Evolutionary conservation across 495 filamentous ascomycete genomes (phyloP), one percentile per base, ranked within the genome.

Genomic region (Polyplosphaeria fusca): DNA sequence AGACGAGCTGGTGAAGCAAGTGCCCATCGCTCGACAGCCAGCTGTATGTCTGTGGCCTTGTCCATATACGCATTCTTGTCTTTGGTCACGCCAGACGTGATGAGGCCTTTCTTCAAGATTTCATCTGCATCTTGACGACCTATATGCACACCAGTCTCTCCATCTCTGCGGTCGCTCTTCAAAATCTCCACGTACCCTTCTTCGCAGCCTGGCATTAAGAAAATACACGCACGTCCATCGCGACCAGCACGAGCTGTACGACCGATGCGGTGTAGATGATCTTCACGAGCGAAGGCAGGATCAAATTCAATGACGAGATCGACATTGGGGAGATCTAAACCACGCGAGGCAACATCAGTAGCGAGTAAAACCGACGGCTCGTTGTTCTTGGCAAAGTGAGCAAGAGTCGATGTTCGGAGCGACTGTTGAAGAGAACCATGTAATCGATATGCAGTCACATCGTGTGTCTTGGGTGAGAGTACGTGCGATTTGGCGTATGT

Each of bases 221-320:
- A 96, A 47, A 96, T 84, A 0, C 85, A 73, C 0, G 93, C 90
- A 46, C 88, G 84, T n/a, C 93, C 93, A 39, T 89, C 79, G 2
- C 87, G 87, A 18, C 93, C 93, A 0, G 94, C 86, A 74, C 93
- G 86, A 5, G 93, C 93, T 16, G 93, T 98, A 67, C 93, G 88
- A 38, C 93, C 93, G 56, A 97, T 87, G 40, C 93, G 86, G 67
- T 98, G 93, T 2, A 95, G 76, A 69, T 98, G 93, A 61, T 98
- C 93, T 47, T 91, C 85, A 2, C 86, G 79, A 63, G 85, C 87
- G 73, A 96, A 96, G 3, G 93, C 86, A 0, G 93, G 91, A 66
- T 96, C 93, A 69, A 93, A 96, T 68, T 98, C 92, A 53, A 97
- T 79, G 26, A 96, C 87, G 16, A 95, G 78, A 64, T 98, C 93